Conservation (phyloP, 176 grass and related monocot species). For the Triticum dicoccoides region DNA sequence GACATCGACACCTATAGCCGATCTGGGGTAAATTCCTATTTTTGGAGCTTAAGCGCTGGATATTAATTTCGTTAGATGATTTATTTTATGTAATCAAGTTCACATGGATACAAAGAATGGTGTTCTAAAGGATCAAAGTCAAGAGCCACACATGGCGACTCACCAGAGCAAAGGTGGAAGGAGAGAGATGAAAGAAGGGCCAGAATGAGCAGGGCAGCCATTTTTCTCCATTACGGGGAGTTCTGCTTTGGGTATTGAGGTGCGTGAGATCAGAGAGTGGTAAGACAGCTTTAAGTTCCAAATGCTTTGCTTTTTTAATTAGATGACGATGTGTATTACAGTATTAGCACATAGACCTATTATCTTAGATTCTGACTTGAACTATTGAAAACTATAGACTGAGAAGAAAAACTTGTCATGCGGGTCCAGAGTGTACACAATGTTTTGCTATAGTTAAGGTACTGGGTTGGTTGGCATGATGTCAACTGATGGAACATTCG, state of each 20-base stretch:
- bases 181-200: slow-evolving; percentile 16
- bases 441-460: neutral
- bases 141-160: slow-evolving; percentile 25
- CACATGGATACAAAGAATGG: no score
- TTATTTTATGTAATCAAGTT: no score
- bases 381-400: slow-evolving; percentile 22
- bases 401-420: neutral
- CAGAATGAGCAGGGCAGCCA: slow-evolving; percentile 31
- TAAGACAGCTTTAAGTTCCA: slow-evolving; percentile 12
- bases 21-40: no score
- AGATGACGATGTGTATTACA: slow-evolving; percentile 3
- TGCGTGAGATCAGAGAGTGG: neutral
- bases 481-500: slow-evolving; percentile 13
- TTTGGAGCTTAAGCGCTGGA: no score
- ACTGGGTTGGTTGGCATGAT: neutral
- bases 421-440: slow-evolving; percentile 7
- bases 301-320: neutral
- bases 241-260: neutral
- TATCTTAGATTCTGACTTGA: slow-evolving; percentile 15
- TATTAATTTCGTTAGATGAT: no score
- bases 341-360: neutral
- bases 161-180: slow-evolving; percentile 25
- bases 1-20: no score
- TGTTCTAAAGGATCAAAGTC: no score
- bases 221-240: neutral